A percentile compares a stretch with the other conserved stretches of the same genome.
These are phyloP conservation scores for Aureobasidium uvarum DNA, from an alignment of 2,329 filamentous ascomycete species.

Conservation along the genomic window DNA sequence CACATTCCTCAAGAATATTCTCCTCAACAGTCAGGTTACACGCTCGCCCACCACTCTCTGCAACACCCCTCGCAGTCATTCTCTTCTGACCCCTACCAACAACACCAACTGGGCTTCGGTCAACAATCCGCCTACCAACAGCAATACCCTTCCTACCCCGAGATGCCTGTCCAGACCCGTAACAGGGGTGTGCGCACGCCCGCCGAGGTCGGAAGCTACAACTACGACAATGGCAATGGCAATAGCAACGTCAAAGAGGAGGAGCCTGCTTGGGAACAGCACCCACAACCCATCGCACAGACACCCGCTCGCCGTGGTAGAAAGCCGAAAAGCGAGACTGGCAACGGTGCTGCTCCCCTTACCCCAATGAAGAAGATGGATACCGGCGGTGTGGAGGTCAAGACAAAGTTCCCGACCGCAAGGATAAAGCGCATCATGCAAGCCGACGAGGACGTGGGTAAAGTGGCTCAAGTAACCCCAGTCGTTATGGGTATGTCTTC, in stretches of 20 bases:
- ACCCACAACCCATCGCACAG: conserved; percentile 25
- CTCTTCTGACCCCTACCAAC: neutral
- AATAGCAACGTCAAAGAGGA: conserved; percentile 34
- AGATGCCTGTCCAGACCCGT: conserved; percentile 31
- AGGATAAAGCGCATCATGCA: conserved; percentile 99
- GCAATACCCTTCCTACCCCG: conserved; percentile 20
- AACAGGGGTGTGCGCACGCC: conserved; percentile 28
- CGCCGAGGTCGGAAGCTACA: conserved; percentile 28
- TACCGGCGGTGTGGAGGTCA: conserved; percentile 64
- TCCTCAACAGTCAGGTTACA: conserved; percentile 17
- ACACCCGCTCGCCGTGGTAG: conserved; percentile 30
- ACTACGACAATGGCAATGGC: conserved; percentile 29
- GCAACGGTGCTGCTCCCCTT: conserved; percentile 3
- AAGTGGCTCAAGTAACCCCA: conserved; percentile 95
- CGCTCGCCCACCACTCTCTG: conserved; percentile 26
- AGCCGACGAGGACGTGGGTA: conserved; percentile 96
- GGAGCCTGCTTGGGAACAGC: conserved; percentile 32
- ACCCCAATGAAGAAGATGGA: conserved; percentile 32
- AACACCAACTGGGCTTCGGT: conserved; percentile 28
- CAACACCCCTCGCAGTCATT: conserved; percentile 14
- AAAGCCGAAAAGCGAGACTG: conserved; percentile 28
- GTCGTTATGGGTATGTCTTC: conserved; percentile 72
- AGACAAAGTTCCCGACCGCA: conserved; percentile 94
- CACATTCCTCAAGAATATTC: conserved; percentile 28
- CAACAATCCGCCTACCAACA: conserved; percentile 27